Conservation (phyloP, 2,329 filamentous ascomycete genomes). For the Thielaviopsis musarum region DNA sequence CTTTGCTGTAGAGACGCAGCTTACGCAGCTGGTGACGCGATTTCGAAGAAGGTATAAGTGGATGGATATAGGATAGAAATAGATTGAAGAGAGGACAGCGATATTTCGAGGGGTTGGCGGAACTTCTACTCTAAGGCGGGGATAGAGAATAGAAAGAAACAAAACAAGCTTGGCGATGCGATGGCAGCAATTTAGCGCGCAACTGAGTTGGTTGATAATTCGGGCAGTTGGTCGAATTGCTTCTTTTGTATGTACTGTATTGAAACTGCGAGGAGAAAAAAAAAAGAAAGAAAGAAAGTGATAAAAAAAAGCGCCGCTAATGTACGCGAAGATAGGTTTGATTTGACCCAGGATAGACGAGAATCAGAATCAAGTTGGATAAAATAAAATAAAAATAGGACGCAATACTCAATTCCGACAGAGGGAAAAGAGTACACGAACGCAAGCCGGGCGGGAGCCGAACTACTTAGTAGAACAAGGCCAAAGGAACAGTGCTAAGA, state of each 20-base stretch:
- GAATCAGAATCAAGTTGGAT: neutral
- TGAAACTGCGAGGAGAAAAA: neutral
- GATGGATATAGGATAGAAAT: neutral
- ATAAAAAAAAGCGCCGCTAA: neutral
- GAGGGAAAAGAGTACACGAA: neutral
- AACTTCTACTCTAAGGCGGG: neutral
- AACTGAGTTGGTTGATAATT: neutral
- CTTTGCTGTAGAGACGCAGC: slow-evolving; percentile 16
- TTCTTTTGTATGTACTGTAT: neutral
- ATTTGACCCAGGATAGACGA: neutral
- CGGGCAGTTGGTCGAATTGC: neutral
- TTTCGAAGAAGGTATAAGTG: neutral
- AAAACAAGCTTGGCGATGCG: neutral
- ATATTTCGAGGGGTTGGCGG: neutral
- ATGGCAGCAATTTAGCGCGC: neutral
- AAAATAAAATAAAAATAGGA: neutral
- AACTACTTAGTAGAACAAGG: neutral
- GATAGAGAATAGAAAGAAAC: neutral
- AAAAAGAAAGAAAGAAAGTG: neutral
- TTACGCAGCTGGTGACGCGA: slow-evolving; percentile 7
- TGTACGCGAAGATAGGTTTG: neutral
- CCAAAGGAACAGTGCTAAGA: neutral
- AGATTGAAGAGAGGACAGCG: neutral
- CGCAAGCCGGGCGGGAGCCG: neutral
- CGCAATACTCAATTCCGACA: neutral